These are phyloP conservation scores for Mycosarcoma mackinlayi DNA, from an alignment of 1,284 basidiomycete genomes.

Conservation along the genomic window DNA sequence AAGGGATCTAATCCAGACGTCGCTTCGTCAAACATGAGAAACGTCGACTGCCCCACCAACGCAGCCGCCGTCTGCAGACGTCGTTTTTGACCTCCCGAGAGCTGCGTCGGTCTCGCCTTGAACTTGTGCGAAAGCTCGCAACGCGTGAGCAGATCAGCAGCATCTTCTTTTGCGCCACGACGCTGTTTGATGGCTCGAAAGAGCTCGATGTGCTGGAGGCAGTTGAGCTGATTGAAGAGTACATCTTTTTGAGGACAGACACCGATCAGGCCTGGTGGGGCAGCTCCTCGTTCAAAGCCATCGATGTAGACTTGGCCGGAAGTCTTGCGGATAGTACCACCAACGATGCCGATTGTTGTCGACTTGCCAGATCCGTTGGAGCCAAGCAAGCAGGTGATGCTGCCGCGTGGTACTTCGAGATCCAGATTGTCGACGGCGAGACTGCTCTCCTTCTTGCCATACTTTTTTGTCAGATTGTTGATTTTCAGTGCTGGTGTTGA, in stretches of 20 bases:
- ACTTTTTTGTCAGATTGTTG: conserved; percentile 29
- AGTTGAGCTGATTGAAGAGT: conserved; percentile 80
- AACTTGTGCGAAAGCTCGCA: conserved; percentile 80
- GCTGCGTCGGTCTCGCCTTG: conserved; percentile 75
- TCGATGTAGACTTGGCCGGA: conserved; percentile 76
- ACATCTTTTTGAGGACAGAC: conserved; percentile 86
- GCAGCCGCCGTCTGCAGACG: conserved; percentile 83
- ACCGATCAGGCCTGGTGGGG: conserved; percentile 75
- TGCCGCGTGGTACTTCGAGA: conserved; percentile 75
- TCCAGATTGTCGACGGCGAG: conserved; percentile 71
- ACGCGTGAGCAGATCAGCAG: conserved; percentile 36
- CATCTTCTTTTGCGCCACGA: conserved; percentile 67
- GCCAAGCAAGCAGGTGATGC: conserved; percentile 80
- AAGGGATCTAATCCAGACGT: conserved; percentile 83
- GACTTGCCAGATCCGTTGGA: conserved; percentile 80
- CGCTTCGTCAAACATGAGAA: conserved; percentile 79
- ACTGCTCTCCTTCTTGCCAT: conserved; percentile 43
- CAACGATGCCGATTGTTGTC: conserved; percentile 77
- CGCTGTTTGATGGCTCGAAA: conserved; percentile 80
- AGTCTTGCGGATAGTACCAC: conserved; percentile 73
- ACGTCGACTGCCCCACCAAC: conserved; percentile 78
- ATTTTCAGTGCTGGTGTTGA: conserved; percentile 31
- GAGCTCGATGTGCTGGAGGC: conserved; percentile 77
- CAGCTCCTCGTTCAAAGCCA: conserved; percentile 64
- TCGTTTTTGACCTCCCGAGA: conserved; percentile 83